These are phyloP conservation scores for Aegilops sharonensis DNA, from an alignment of 176 grass and related monocot genomes.

Conservation along the genomic window DNA sequence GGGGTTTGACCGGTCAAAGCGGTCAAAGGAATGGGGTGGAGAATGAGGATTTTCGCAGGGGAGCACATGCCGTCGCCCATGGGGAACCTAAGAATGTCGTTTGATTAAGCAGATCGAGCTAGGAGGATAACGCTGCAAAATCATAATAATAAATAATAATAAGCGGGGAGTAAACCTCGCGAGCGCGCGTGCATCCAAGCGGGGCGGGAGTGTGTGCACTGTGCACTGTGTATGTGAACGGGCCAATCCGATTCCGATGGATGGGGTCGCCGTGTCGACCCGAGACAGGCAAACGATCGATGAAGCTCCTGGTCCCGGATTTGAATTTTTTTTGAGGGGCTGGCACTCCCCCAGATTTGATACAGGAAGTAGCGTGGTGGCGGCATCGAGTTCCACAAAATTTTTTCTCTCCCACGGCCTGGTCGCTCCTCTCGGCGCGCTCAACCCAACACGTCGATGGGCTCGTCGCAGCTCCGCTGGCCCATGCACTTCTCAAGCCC, in stretches of 20 bases:
- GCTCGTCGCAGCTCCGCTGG: neutral
- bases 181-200: neutral
- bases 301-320: neutral
- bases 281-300: neutral
- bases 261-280: conserved; percentile 30
- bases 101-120: conserved; percentile 31
- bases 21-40: conserved; percentile 10
- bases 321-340: neutral
- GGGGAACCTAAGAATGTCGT: conserved; percentile 21
- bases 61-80: conserved; percentile 21
- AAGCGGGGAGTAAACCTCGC: neutral
- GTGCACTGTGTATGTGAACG: neutral
- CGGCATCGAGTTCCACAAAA: neutral
- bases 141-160: neutral
- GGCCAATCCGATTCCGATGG: neutral
- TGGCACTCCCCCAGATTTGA: too few species aligned
- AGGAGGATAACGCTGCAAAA: conserved; percentile 6
- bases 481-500: neutral
- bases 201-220: neutral
- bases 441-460: conserved; percentile 22
- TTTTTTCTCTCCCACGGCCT: too few species aligned
- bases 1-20: conserved; percentile 35
- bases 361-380: neutral
- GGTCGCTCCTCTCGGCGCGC: neutral
- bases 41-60: conserved; percentile 4